A percentile compares a stretch with the other conserved stretches of the same genome.
These are phyloP conservation scores for bread wheat (Triticum aestivum) DNA, from an alignment of 176 grass and related monocot species.

Conservation along the genomic window IWGSC_CS_RefSeq_v2.1 NC_057810.1:676227095-676227594, in stretches of 20 bases:
- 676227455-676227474: too few species aligned
- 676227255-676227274: background rate
- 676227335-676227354: background rate
- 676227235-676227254: background rate
- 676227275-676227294: background rate
- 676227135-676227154: background rate
- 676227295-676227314: background rate
- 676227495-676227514: background rate
- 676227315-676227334: background rate
- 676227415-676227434: background rate
- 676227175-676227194: background rate
- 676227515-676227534: background rate
- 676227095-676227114: too few species aligned
- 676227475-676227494: background rate
- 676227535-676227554: background rate
- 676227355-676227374: background rate
- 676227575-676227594: conserved; percentile 26
- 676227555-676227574: background rate
- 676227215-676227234: background rate
- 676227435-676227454: background rate
- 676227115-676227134: background rate
- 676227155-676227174: background rate
- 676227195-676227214: background rate
- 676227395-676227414: background rate
- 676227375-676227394: background rate